Evolutionary conservation across 768 basidiomycete genomes (phyloP).

Genomic region (Agrocybe praecox): DNA sequence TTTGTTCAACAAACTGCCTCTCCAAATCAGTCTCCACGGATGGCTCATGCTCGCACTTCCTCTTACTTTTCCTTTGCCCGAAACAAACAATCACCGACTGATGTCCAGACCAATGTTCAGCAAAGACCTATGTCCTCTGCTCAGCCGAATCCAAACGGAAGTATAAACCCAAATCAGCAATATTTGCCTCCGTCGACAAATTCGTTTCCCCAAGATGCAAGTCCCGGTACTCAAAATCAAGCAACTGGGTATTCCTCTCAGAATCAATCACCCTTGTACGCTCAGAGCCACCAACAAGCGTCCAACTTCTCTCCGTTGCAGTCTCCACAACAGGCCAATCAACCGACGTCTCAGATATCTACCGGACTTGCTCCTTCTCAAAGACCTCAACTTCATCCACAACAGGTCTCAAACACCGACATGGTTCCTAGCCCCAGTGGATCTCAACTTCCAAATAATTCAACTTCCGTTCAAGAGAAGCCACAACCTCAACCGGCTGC

Average conservation of each 20-base stretch:
- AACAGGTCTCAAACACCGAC: slow-evolving; percentile 3
- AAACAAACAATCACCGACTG: slow-evolving; percentile 32
- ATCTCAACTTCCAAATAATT: background rate
- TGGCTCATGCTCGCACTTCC: slow-evolving; percentile 53
- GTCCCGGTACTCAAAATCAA: slow-evolving; percentile 5
- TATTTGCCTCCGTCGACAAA: slow-evolving; percentile 17
- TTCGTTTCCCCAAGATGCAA: slow-evolving; percentile 1
- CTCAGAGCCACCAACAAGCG: slow-evolving; percentile 8
- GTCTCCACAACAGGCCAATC: slow-evolving; percentile 15
- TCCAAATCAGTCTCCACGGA: slow-evolving; percentile 12
- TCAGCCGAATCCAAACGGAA: slow-evolving; percentile 2
- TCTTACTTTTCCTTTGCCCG: slow-evolving; percentile 67
- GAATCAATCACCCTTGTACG: slow-evolving; percentile 18
- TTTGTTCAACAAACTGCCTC: background rate
- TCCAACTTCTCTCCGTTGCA: slow-evolving; percentile 7
- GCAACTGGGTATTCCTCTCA: background rate
- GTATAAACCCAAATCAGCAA: slow-evolving; percentile 6
- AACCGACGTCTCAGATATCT: slow-evolving; percentile 14
- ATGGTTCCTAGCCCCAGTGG: background rate
- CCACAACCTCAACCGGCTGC: slow-evolving; percentile 10
- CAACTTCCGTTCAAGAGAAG: slow-evolving; percentile 10
- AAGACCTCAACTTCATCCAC: slow-evolving; percentile 21
- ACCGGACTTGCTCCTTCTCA: slow-evolving; percentile 14
- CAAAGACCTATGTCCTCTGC: slow-evolving; percentile 14
- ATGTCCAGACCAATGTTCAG: slow-evolving; percentile 19